Base-by-base conservation (phyloP, 768 basidiomycete species). In the Lanmaoa rubissima region DNA sequence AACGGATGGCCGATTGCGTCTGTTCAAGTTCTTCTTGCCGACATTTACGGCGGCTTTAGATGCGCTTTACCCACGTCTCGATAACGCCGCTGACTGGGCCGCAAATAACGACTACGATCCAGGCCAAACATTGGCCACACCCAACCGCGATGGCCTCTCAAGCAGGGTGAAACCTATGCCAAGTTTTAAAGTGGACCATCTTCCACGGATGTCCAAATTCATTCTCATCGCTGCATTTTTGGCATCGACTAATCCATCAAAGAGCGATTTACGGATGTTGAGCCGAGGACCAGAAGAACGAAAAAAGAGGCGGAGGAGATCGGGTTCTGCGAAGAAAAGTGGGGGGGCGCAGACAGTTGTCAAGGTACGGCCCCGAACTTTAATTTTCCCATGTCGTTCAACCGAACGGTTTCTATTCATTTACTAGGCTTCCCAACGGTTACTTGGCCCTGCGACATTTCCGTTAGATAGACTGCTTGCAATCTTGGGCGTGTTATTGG, bases 221-320 rank as follows among this genome's bases (percentile, higher is more conserved):
- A 77, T 94, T 24, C 73, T 94, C 5, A 69, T 94, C 4, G 88
- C 90, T 0, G 82, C 86, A 1, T 96, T 86, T 65, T 72, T 94
- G 40, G 91, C 92, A 6, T 92, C 91, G 41, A 88, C 87, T 41
- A 97, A 96, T 65, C 93, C 94, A 2, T 71, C 85, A 0, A 87
- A 85, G 65, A 86, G 84, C 10, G 94, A 95, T 70, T 36, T 92
- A 60, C 77, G 90, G 38, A 86, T 96, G 82, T 92, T 97, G 71
- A 88, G 89, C 5, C 70, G 93, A 14, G 87, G 84, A 1, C 56
- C 82, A 28, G 86, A 87, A 51, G 89, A 89, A 67, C 82, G 82
- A 55, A 82, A 79, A 64, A 76, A 78, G 59, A 80, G 80, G 69
- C 78, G 82, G 59, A 72, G 75, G 57, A 74, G 69, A 51, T 68